phyloP scores from a whole-genome alignment of 164 flowering plant genomes.

The Chloranthus sessilifolius region DNA sequence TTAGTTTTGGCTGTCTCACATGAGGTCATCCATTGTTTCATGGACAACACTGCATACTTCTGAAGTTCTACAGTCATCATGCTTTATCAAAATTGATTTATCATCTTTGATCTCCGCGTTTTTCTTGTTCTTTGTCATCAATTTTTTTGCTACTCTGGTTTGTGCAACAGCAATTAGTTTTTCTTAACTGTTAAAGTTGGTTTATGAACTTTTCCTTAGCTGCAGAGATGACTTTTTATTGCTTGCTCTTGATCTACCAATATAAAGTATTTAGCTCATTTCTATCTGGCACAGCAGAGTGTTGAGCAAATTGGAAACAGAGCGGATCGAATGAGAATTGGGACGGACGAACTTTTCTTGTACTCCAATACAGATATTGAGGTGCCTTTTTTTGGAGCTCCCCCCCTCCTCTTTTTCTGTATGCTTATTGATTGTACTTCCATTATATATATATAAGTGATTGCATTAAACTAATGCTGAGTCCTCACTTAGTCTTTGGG shows the following conservation, averaged over 20 bases:
- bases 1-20: slow-evolving; percentile 22
- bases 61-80: not conserved
- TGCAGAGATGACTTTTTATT: not conserved
- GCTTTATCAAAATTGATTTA: not conserved
- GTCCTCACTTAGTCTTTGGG: too few relatives aligned
- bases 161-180: not conserved
- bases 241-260: not conserved
- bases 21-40: not conserved
- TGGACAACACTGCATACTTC: not conserved
- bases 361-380: slow-evolving; percentile 90
- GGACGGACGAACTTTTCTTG: slow-evolving; percentile 56
- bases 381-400: slow-evolving; percentile 36
- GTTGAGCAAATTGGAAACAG: slow-evolving; percentile 87
- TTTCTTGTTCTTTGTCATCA: not conserved
- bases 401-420: too few relatives aligned
- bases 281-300: slow-evolving; percentile 48
- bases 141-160: not conserved
- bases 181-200: not conserved
- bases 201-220: not conserved
- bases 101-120: not conserved
- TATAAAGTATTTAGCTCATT: not conserved
- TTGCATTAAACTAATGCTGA: too few relatives aligned
- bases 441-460: too few relatives aligned
- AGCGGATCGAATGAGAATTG: slow-evolving; percentile 80
- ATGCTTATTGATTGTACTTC: too few relatives aligned